These are phyloP conservation scores for Harringtonia aguacate DNA, from an alignment of 2,329 filamentous ascomycete genomes.

Conservation along the genomic window DNA sequence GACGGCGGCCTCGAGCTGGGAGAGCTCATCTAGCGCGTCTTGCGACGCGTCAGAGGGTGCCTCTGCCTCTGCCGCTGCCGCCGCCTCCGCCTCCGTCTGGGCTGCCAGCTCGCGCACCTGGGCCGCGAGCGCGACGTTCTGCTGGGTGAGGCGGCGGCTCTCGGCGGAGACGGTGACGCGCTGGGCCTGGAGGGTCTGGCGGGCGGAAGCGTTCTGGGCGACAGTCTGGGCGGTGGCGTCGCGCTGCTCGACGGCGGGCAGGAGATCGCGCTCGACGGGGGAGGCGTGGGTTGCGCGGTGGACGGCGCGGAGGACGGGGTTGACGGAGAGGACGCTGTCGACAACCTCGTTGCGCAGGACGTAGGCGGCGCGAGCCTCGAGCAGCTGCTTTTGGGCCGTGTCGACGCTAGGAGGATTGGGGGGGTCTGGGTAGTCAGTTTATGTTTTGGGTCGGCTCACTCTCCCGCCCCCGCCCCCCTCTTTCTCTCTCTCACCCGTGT, in stretches of 20 bases:
- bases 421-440: too few species aligned
- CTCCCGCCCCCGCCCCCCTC: neutral
- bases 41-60: neutral
- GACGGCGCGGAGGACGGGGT: constrained; percentile 68
- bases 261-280: constrained; percentile 57
- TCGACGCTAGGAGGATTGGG: constrained; percentile 29
- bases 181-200: constrained; percentile 38
- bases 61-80: constrained; percentile 32
- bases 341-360: constrained; percentile 58
- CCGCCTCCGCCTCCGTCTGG: constrained; percentile 29
- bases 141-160: constrained; percentile 41
- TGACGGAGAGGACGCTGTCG: constrained; percentile 57
- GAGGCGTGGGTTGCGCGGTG: constrained; percentile 56
- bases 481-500: constrained; percentile 19
- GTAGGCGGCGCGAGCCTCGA: constrained; percentile 61
- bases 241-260: constrained; percentile 54
- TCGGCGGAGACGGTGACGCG: constrained; percentile 48
- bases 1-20: constrained; percentile 46
- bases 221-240: constrained; percentile 56
- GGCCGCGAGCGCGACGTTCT: constrained; percentile 53
- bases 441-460: neutral
- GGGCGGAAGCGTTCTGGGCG: constrained; percentile 44
- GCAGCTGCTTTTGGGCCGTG: constrained; percentile 51
- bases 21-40: constrained; percentile 48
- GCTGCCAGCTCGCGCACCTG: constrained; percentile 51